phyloP scores from a whole-genome alignment of 768 basidiomycete species.

The Russula virescens region DNA sequence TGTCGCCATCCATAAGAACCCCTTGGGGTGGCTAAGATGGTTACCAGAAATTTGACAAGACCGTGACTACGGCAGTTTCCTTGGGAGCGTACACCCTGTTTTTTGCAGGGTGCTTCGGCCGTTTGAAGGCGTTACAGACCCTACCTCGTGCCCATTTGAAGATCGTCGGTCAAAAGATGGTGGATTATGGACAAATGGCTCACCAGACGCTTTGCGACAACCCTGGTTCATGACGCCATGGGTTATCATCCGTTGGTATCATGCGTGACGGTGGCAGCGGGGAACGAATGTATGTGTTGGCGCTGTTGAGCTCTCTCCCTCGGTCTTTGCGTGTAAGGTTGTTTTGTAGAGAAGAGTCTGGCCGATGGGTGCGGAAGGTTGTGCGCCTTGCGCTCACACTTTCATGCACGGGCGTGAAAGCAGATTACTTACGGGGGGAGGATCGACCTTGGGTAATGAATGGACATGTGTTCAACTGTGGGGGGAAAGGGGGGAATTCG shows the following conservation, averaged over 20 bases:
- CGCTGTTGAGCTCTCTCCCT: neutral
- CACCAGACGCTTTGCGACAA: slow-evolving; percentile 1
- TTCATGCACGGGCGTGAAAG: neutral
- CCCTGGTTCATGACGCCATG: neutral
- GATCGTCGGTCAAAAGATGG: too few relatives aligned
- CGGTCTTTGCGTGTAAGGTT: neutral
- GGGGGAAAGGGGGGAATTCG: too few relatives aligned
- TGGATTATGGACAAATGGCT: too few relatives aligned
- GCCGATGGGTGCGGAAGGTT: slow-evolving; percentile 11
- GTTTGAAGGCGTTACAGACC: too few relatives aligned
- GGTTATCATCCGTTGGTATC: neutral
- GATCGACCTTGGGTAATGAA: too few relatives aligned
- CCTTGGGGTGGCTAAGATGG: too few relatives aligned
- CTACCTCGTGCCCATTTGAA: too few relatives aligned
- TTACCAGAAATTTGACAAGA: too few relatives aligned
- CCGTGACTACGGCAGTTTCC: too few relatives aligned
- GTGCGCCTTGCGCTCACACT: neutral
- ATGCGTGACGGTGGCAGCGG: neutral
- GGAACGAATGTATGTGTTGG: neutral
- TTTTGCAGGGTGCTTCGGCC: too few relatives aligned
- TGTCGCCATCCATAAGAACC: too few relatives aligned
- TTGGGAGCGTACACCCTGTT: too few relatives aligned
- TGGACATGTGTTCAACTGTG: neutral
- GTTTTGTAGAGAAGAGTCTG: neutral
- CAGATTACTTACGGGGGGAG: neutral